Evolutionary conservation across 2,329 filamentous ascomycete genomes (phyloP).

Genomic region (Fusarium proliferatum): DNA sequence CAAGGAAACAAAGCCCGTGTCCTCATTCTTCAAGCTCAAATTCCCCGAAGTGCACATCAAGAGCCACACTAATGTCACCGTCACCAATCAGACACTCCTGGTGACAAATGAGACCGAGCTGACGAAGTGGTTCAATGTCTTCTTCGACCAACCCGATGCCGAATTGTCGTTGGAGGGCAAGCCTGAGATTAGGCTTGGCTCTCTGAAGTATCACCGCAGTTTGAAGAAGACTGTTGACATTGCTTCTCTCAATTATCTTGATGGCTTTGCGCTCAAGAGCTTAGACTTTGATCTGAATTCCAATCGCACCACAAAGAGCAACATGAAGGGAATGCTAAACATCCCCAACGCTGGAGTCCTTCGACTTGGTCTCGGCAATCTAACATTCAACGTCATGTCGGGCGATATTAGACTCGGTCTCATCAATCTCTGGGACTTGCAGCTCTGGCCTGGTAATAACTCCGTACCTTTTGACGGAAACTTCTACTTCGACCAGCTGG

Average conservation of each 20-base stretch:
- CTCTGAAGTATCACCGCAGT: slow-evolving; percentile 50
- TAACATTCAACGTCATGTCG: slow-evolving; percentile 57
- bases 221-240: slow-evolving; percentile 57
- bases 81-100: slow-evolving; percentile 50
- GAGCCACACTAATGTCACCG: slow-evolving; percentile 50
- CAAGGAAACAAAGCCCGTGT: slow-evolving; percentile 43
- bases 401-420: slow-evolving; percentile 55
- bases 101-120: slow-evolving; percentile 55
- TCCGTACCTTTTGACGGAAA: slow-evolving; percentile 54
- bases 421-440: slow-evolving; percentile 52
- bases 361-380: slow-evolving; percentile 57
- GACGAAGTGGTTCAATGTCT: slow-evolving; percentile 51
- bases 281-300: slow-evolving; percentile 54
- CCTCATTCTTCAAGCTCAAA: slow-evolving; percentile 39
- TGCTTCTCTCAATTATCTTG: slow-evolving; percentile 53
- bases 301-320: slow-evolving; percentile 51
- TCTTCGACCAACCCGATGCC: slow-evolving; percentile 53
- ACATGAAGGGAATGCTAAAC: slow-evolving; percentile 56
- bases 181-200: slow-evolving; percentile 53
- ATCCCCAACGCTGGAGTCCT: slow-evolving; percentile 59
- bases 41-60: slow-evolving; percentile 50
- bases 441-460: slow-evolving; percentile 57
- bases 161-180: slow-evolving; percentile 53
- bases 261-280: slow-evolving; percentile 53
- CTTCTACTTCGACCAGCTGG: slow-evolving; percentile 54